These are phyloP conservation scores for Limonomyces culmigenus DNA, from an alignment of 1,284 basidiomycete genomes.

Conservation along the genomic window DNA sequence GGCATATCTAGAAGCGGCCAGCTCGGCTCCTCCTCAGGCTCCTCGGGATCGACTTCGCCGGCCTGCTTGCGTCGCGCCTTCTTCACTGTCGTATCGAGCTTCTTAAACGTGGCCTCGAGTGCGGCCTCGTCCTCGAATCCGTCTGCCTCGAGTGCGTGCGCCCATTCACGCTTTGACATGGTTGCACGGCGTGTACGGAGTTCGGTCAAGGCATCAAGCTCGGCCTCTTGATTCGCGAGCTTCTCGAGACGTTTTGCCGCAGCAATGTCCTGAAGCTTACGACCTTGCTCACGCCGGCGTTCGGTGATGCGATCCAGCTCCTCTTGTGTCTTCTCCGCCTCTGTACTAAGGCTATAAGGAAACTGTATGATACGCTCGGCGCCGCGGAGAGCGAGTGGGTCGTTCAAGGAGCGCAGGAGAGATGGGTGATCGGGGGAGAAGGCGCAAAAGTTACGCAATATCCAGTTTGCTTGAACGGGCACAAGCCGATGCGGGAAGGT, in stretches of 20 bases:
- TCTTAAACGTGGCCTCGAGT: constrained; percentile 19
- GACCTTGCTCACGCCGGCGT: constrained; percentile 71
- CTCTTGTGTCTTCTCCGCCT: constrained; percentile 78
- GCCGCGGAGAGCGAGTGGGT: constrained; percentile 48
- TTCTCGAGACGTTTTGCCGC: constrained; percentile 77
- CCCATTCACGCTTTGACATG: constrained; percentile 67
- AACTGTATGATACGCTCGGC: constrained; percentile 66
- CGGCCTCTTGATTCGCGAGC: constrained; percentile 70
- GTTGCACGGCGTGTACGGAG: constrained; percentile 49
- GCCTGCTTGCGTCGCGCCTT: constrained; percentile 35
- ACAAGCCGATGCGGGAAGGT: constrained; percentile 60
- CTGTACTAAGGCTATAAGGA: constrained; percentile 57
- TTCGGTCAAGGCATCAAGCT: constrained; percentile 58
- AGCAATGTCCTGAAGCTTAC: constrained; percentile 85
- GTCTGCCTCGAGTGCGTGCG: constrained; percentile 46
- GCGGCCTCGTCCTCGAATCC: constrained; percentile 51
- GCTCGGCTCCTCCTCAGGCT: constrained; percentile 58
- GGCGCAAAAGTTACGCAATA: constrained; percentile 79
- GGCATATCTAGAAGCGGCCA: constrained; percentile 87
- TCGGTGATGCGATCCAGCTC: constrained; percentile 70
- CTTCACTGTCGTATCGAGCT: constrained; percentile 19
- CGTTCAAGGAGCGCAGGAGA: constrained; percentile 45
- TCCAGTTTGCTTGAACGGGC: constrained; percentile 58
- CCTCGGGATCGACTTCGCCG: constrained; percentile 28
- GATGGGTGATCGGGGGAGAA: constrained; percentile 68